These are phyloP conservation scores for Datura wrightii DNA, from an alignment of 257 asterid species.

Conservation along the genomic window DNA sequence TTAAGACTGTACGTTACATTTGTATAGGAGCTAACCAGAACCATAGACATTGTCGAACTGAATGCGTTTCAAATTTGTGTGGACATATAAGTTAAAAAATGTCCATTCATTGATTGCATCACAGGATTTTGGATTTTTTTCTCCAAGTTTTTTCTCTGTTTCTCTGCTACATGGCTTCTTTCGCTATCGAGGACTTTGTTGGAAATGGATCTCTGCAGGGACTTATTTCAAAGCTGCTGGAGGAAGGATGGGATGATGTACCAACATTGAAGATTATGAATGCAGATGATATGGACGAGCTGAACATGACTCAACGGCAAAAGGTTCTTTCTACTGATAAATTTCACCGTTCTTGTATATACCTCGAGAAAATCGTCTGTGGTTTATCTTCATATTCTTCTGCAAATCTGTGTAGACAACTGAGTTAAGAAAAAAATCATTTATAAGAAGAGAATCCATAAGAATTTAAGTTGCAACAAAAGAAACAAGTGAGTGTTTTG, in stretches of 20 bases:
- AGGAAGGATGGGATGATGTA: constrained; percentile 93
- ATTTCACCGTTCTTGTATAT: not conserved
- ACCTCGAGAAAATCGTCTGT: not conserved
- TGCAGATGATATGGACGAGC: constrained; percentile 66
- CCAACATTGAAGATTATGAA: constrained; percentile 84
- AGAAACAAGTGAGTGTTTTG: not conserved
- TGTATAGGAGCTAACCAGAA: not conserved
- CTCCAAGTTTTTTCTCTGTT: not conserved
- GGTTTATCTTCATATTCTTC: not conserved
- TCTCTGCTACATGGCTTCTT: constrained; percentile 66
- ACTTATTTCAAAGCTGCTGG: constrained; percentile 63
- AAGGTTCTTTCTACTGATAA: constrained; percentile 54
- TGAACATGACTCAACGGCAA: constrained; percentile 69
- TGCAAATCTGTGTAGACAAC: not conserved
- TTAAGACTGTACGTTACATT: not conserved
- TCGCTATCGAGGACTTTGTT: constrained; percentile 72
- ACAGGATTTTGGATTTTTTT: not conserved
- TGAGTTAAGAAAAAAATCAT: not conserved
- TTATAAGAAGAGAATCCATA: not conserved
- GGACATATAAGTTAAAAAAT: not conserved
- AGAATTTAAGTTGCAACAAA: constrained; percentile 15
- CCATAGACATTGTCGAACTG: constrained; percentile 16
- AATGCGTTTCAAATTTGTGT: not conserved
- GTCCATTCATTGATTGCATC: constrained; percentile 8
- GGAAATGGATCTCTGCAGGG: constrained; percentile 73